Conservation (phyloP, 805 yeast genomes). For the Yarrowia sp. region DNA sequence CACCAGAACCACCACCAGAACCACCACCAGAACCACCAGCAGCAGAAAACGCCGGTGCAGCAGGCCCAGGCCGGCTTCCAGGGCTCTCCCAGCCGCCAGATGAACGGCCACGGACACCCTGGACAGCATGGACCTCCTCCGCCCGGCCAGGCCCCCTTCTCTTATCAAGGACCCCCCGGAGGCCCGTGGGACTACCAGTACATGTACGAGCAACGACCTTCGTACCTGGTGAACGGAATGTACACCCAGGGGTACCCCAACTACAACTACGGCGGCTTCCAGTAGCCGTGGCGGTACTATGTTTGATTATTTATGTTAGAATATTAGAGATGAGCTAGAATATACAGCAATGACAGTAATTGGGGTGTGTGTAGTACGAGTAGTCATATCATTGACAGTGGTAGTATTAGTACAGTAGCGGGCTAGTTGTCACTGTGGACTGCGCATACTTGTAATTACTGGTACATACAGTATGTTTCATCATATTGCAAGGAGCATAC, state of each 20-base stretch:
- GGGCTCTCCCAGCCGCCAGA: conserved; percentile 10
- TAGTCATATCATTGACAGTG: no score
- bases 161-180: conserved; percentile 18
- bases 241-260: conserved; percentile 24
- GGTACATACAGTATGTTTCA: no score
- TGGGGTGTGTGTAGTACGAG: no score
- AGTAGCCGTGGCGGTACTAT: not conserved
- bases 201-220: conserved; percentile 25
- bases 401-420: no score
- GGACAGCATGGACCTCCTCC: not conserved
- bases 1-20: not conserved
- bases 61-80: conserved; percentile 7
- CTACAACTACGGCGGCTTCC: conserved; percentile 25
- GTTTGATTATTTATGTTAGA: conserved; percentile 27
- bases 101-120: not conserved
- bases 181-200: conserved; percentile 26
- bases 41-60: not conserved
- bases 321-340: conserved; percentile 26
- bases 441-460: no score
- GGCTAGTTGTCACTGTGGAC: no score
- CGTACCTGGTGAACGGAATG: conserved; percentile 24
- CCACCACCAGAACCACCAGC: not conserved
- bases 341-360: conserved; percentile 20
- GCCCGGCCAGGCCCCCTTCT: conserved; percentile 10
- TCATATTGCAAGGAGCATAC: no score